Base-by-base conservation (phyloP, 331 rosid species). In the Arachis monticola region DNA sequence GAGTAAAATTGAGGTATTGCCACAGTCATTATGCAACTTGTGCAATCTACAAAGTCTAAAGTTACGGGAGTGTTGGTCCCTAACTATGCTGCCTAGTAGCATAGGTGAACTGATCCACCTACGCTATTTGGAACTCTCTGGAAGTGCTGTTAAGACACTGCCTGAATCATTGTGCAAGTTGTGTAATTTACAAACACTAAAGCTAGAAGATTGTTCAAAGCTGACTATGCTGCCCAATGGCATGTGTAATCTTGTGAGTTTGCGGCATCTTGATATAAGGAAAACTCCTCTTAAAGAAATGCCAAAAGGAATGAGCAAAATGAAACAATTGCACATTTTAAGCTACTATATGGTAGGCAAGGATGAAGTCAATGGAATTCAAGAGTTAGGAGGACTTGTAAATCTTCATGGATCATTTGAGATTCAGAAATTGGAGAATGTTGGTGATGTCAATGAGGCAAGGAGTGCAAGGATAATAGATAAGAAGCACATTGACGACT, bases 161-260 rank as follows among this genome's bases (percentile, higher is more conserved):
- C 56, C 56, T 0, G 56, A 44, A 1, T 77, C 81, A 3, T 2
- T 69, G 0, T 35, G 70, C 41, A 3, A 40, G 3, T 60, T 77
- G 56, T 14, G 30, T 14, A 42, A 11, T 11, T 1, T 50, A 10
- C 56, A 53, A 2, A 30, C 59, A 0, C 27, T 77, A 3, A 55
- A 55, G 38, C 2, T 67, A 30, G 0, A 0, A 1, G 0, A 0
- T 0, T 1, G 41, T 1, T 0, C 0, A 0, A 0, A 0, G 2
- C 65, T 77, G 0, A 0, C 0, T 2, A 6, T 0, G 17, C 6
- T 74, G 4, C 72, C 72, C 0, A 64, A 5, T 2, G 64, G 47
- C 6, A 41, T 61, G 22, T 59, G 6, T 0, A 7, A 41, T 22
- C 76, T 77, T 45, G 46, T 53, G 22, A 53, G n/a, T 53, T 53